These are phyloP conservation scores for Venturia pyrina DNA, from an alignment of 2,329 filamentous ascomycete species.

Conservation along the genomic window DNA sequence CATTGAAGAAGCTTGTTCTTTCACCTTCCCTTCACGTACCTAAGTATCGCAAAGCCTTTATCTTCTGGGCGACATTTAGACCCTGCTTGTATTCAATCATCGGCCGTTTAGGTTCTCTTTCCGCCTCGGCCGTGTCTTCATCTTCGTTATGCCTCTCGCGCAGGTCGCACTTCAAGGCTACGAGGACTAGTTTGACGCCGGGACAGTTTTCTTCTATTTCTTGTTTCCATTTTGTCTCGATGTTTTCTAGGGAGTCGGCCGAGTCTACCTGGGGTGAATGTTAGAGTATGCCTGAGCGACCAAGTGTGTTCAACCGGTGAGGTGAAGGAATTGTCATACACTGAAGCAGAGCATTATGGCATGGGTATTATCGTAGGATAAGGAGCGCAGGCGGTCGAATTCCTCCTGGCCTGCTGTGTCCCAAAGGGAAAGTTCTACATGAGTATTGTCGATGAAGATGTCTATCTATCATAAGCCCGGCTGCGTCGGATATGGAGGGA, in stretches of 20 bases:
- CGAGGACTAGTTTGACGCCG: constrained; percentile 85
- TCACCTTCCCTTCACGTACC: constrained; percentile 36
- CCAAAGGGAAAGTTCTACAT: constrained; percentile 96
- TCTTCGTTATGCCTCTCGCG: constrained; percentile 64
- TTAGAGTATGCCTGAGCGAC: constrained; percentile 39
- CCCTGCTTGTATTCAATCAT: constrained; percentile 88
- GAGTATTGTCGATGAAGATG: constrained; percentile 94
- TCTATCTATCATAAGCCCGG: constrained; percentile 43
- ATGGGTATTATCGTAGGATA: constrained; percentile 97
- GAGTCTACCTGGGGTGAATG: constrained; percentile 58
- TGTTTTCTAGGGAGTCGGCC: constrained; percentile 93
- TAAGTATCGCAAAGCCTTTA: constrained; percentile 86
- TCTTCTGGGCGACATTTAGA: constrained; percentile 79
- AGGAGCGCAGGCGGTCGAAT: constrained; percentile 88
- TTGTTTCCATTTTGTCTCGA: constrained; percentile 95
- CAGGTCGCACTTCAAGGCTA: constrained; percentile 93
- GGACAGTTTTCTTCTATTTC: constrained; percentile 98
- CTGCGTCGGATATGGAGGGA: not conserved
- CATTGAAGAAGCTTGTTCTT: not conserved
- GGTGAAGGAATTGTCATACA: constrained; percentile 30
- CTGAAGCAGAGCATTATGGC: constrained; percentile 99
- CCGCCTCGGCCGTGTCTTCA: constrained; percentile 43
- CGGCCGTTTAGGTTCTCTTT: constrained; percentile 40
- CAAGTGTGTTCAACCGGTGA: not conserved
- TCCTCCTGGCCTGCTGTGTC: constrained; percentile 98